A percentile compares a stretch with the other conserved stretches of the same genome.
These are phyloP conservation scores for Aspergillus sclerotioniger DNA, from an alignment of 495 filamentous ascomycete species.

Conservation along the genomic window DNA sequence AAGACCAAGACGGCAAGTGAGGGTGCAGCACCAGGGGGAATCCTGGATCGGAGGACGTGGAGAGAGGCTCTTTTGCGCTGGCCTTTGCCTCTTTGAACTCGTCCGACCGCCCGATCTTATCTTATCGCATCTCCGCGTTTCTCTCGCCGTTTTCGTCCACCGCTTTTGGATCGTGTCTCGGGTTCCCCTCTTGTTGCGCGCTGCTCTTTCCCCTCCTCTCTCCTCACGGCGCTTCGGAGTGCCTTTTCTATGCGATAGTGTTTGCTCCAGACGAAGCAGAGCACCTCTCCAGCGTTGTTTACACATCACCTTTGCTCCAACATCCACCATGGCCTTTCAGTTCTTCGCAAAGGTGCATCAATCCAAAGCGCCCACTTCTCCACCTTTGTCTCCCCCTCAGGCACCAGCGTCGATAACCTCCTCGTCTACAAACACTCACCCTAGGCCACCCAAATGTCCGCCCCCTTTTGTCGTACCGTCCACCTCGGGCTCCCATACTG, in stretches of 20 bases:
- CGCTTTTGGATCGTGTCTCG: background rate
- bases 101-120: slow-evolving; percentile 32
- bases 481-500: slow-evolving; percentile 17
- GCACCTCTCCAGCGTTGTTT: background rate
- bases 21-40: slow-evolving; percentile 8
- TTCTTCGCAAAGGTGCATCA: slow-evolving; percentile 40
- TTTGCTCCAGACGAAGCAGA: background rate
- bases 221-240: background rate
- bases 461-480: slow-evolving; percentile 24
- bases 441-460: slow-evolving; percentile 34
- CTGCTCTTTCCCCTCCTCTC: slow-evolving; percentile 6
- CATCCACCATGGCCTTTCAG: slow-evolving; percentile 39
- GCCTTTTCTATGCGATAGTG: background rate
- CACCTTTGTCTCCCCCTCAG: slow-evolving; percentile 27
- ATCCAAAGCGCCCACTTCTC: slow-evolving; percentile 27
- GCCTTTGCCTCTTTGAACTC: slow-evolving; percentile 17
- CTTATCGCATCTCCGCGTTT: slow-evolving; percentile 47
- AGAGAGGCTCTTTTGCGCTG: slow-evolving; percentile 21
- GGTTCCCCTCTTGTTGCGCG: slow-evolving; percentile 6
- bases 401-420: slow-evolving; percentile 12
- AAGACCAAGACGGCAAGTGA: background rate
- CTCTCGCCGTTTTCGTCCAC: slow-evolving; percentile 12
- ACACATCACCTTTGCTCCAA: background rate
- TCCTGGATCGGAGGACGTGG: slow-evolving; percentile 13
- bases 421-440: slow-evolving; percentile 12